These are phyloP conservation scores for Omphalea diandra DNA, from an alignment of 441 rosid genomes.

Conservation along the genomic window DNA sequence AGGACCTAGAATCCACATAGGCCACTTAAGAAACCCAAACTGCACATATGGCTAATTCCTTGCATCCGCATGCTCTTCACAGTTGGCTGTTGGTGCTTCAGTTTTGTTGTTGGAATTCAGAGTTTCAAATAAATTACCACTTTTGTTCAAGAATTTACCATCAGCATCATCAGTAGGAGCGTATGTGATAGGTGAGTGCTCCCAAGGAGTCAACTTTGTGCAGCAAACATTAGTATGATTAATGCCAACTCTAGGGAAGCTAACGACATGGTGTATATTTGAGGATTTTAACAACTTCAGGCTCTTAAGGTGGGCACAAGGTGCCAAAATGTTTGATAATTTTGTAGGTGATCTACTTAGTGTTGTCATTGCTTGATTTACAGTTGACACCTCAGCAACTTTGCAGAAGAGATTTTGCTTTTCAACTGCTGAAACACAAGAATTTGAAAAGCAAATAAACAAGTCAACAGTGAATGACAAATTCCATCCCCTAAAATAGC, in stretches of 20 bases:
- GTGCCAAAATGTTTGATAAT: conserved; percentile 22
- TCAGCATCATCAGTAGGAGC: conserved; percentile 47
- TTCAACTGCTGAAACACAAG: conserved; percentile 9
- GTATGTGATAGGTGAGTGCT: conserved; percentile 48
- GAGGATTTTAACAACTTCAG: conserved; percentile 30
- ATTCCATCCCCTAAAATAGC: not conserved
- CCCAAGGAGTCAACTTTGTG: conserved; percentile 62
- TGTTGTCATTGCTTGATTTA: conserved; percentile 51
- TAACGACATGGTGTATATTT: conserved; percentile 13
- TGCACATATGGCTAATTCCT: conserved; percentile 25
- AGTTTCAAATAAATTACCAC: conserved; percentile 55
- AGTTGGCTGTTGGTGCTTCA: conserved; percentile 31
- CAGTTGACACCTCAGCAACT: conserved; percentile 32
- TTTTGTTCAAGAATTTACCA: conserved; percentile 43
- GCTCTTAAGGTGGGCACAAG: conserved; percentile 30
- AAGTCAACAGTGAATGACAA: not conserved
- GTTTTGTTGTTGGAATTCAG: conserved; percentile 33
- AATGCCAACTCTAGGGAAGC: conserved; percentile 21
- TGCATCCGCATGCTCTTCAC: conserved; percentile 29
- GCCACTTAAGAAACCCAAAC: conserved; percentile 76
- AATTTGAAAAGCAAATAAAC: not conserved
- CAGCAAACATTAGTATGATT: conserved; percentile 42
- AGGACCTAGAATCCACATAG: conserved; percentile 87
- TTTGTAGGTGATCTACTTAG: conserved; percentile 37
- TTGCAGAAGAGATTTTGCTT: conserved; percentile 13